Evolutionary conservation across 306 rosid species (phyloP), one percentile per base, ranked within the genome.

Genomic region (Herpetospermum pedunculosum): DNA sequence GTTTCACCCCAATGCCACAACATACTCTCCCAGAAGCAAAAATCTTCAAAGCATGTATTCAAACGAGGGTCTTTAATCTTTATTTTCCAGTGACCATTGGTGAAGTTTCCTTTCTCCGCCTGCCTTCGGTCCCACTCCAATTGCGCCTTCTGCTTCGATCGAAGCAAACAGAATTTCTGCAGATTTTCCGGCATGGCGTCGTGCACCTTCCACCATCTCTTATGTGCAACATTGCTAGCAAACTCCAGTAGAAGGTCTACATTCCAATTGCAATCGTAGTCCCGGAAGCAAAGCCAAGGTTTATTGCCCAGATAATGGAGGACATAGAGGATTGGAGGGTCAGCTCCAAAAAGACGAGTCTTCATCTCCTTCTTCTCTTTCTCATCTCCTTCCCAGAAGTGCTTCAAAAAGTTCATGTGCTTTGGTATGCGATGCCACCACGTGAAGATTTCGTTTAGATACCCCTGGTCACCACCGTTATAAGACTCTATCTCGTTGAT

Each of bases 361-460:
- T 92, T 92, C 84, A 44, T 83, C 67, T 48, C 77, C 71, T 86
- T 92, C 63, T 80, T 84, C 85, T 85, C 87, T 40, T 75, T 87
- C 73, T 85, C 92, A 29, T 92, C 96, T 12, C 96, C 92, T 85
- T 87, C 93, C 97, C 97, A 92, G 53, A 89, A 83, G 72, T 92
- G 96, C 82, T 92, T 92, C 90, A 92, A 85, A 87, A 87, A 92
- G 83, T 92, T 92, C 97, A 89, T 88, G 74, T 87, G 97, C 75
- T 69, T 89, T 3, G 96, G 97, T 77, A 92, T 87, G 77, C 93
- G 79, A 75, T 92, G 97, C 96, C 97, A 92, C 97, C 96, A 87
- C 7, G 97, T 92, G 84, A 84, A 92, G 64, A 92, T 81, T 78
- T 92, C 96, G 65, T 89, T 92, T 40, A 92, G 88, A 79, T 87